Evolutionary conservation across 768 basidiomycete species (phyloP), one percentile per base, ranked within the genome.

Genomic region (Calocybe indica): DNA sequence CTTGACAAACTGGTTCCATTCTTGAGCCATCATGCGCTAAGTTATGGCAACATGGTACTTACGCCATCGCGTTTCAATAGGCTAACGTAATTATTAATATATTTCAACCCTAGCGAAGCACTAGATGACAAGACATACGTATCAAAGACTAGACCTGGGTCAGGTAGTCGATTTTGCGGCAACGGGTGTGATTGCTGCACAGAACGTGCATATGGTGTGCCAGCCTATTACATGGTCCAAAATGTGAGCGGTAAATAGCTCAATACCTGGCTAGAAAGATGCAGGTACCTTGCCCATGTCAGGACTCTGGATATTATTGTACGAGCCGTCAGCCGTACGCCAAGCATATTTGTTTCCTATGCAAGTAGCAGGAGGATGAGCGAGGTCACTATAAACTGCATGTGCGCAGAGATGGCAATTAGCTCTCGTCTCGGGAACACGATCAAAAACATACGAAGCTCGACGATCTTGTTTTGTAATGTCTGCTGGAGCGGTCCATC

Each of bases 121-220:
- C 7, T 34, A 5, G 6, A 12, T 42, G 32, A 39, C 22, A 6
- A 12, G 38, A 67, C 75, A 55, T 48, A 76, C 74, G 84, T 80
- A 63, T 92, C 91, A 42, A 89, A 94, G 28, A 93, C 64, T 9
- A 92, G 68, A 7, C 86, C 87, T 11, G 90, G 67, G 62, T 92
- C 90, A 0, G 90, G 90, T 29, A 92, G 69, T 48, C 82, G 78
- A 55, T 84, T 78, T 39, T 59, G 67, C 0, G 88, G 83, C 2
- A 88, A 67, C 2, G 85, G 76, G 50, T 83, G 74, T 1, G 47
- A 61, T 58, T 86, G 83, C 54, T 88, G 85, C 15, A 92, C 91
- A 40, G 85, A 90, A 15, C 90, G 80, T n/a, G 88, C 75, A 59
- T 92, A 92, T 0, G 90, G 83, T 9, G 75, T 81, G 5, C 81